Evolutionary conservation across 2,329 filamentous ascomycete species (phyloP), one percentile per base, ranked within the genome.

Genomic region (Alternaria panax): DNA sequence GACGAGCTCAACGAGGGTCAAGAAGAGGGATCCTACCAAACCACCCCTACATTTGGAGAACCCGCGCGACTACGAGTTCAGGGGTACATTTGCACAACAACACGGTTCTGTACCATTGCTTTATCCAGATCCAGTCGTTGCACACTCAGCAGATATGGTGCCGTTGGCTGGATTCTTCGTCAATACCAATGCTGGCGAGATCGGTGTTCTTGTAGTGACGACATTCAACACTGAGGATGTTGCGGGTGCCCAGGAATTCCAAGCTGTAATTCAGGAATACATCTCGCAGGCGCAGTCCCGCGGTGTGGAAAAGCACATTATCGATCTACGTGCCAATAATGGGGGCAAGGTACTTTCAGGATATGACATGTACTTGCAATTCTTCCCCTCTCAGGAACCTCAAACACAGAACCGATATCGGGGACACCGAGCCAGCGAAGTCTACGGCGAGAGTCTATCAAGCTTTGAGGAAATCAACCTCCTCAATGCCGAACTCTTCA

Each of bases 301-400:
- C 5, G 80, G 81, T 1, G 86, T 87, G 65, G 83, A 78, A 24
- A 88, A 85, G 67, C 78, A 90, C 7, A 80, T 91, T 46, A 85
- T 91, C 62, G 89, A 91, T 65, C 67, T 91, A 6, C 83, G 85
- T 5, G 80, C 78, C 9, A 92, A 91, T 65, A 80, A 79, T 0
- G 89, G 89, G 22, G 89, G 89, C 14, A 75, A 71, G 20, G 69
- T 79, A 7, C 55, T 77, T 5, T 69, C 75, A 0, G 80, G 76
- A 36, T 79, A 79, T 64, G 79, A 82, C 57, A 69, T 72, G 4
- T 88, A 87, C 64, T 78, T 80, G 14, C 82, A 86, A 67, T 81
- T 87, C 64, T 87, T 87, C 75, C 85, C 85, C 0, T 63, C 62
- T 0, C 65, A 78, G 7, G 69, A 75, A 1, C 79, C 81, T 4